Base-by-base conservation (phyloP, 2,329 filamentous ascomycete genomes). In the Laburnicola sp. region DNA sequence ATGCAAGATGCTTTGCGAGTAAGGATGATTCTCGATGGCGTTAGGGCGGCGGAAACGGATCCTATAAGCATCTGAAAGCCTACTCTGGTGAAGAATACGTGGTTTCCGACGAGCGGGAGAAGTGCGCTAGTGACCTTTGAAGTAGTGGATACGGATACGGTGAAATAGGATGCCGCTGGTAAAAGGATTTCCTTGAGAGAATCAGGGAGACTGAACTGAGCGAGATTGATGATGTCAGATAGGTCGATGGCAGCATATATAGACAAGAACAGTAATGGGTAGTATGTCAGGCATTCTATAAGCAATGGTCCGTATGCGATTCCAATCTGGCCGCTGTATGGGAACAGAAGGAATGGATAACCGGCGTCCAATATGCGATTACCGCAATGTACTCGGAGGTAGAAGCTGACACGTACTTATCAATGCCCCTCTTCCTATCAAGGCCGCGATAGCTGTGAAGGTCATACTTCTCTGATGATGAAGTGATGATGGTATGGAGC, bases 301-400 rank as follows among this genome's bases (percentile, higher is more conserved):
- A 90, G 69, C 5, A 91, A 66, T 1, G 94, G 92, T 0, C 93
- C 94, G 66, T 82, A 82, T 6, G 80, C 76, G 11, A 86, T 84
- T 0, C 89, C 89, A 21, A 96, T 74, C 6, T 74, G 62, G 3
- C 77, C 79, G 72, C 89, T 95, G 66, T 82, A 77, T 48, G 80
- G 76, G 66, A 86, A 87, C n/a, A 94, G 72, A 39, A 86, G 79
- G 66, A 82, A 87, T 97, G 91, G 11, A 87, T 72, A 6, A 83
- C 77, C 0, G 92, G 92, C 23, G 89, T 83, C 75, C 85, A 91
- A 53, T 88, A 81, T 3, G 91, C 89, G 36, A 94, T 74, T 6
- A 95, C 74, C 3, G 91, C 88, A 4, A 94, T 76, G 54, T 87
- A 75, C 45, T 78, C 71, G 8, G 63, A 55, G 61, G 65, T 75